Percentiles rank a stretch among this genome's conserved stretches.
Conservation (phyloP, 148 eudicot genomes). For the Persicaria tinctoria region DNA sequence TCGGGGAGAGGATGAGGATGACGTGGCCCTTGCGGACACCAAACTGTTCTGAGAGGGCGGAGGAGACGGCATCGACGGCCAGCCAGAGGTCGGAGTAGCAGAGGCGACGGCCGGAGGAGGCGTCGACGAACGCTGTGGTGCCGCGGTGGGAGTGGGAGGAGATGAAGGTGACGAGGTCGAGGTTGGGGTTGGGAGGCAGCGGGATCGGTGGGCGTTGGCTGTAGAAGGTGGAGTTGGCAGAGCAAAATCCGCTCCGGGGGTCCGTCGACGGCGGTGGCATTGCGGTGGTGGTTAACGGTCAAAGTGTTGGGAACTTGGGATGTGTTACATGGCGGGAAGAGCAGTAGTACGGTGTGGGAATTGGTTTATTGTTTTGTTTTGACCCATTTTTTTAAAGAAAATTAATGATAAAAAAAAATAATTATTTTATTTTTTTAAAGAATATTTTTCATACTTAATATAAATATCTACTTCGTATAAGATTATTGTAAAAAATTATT, state of each 20-base stretch:
- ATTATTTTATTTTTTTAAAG: too few species aligned
- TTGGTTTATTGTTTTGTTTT: not conserved
- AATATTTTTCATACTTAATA: too few species aligned
- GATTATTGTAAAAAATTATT: too few species aligned
- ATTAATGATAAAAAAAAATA: too few species aligned
- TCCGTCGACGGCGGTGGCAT: conserved; percentile 12
- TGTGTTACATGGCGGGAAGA: too few species aligned
- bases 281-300: not conserved
- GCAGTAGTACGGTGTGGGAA: not conserved
- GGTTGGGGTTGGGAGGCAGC: too few species aligned
- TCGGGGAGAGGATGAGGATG: too few species aligned
- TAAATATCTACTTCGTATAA: too few species aligned
- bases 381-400: too few species aligned
- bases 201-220: conserved; percentile 71
- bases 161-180: conserved; percentile 31
- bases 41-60: conserved; percentile 34
- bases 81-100: conserved; percentile 51
- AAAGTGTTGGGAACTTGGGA: too few species aligned
- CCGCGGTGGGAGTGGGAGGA: conserved; percentile 64
- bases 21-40: not conserved
- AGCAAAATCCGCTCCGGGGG: conserved; percentile 44
- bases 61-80: conserved; percentile 57
- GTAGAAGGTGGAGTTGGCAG: conserved; percentile 44
- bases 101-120: conserved; percentile 45
- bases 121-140: conserved; percentile 71